These are phyloP conservation scores for Colletotrichum falcatum DNA, from an alignment of 2,329 filamentous ascomycete species.

Conservation along the genomic window DNA sequence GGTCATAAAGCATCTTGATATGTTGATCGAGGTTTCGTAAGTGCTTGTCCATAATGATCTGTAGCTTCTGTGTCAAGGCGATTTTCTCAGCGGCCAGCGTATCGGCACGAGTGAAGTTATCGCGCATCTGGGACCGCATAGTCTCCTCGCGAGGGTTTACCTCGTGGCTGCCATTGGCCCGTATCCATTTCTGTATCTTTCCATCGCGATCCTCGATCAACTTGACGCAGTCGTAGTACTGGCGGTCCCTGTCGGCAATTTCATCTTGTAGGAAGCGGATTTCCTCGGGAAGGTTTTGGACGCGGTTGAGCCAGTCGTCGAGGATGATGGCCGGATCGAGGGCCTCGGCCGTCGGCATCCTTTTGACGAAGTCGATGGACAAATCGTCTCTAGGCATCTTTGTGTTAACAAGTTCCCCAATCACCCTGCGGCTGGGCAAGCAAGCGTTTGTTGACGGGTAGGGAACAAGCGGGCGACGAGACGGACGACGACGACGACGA, in stretches of 20 bases:
- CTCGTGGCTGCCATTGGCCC: slow-evolving; percentile 78
- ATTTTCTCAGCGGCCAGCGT: slow-evolving; percentile 82
- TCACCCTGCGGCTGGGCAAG: slow-evolving; percentile 14
- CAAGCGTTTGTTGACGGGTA: slow-evolving; percentile 22
- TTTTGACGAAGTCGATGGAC: slow-evolving; percentile 76
- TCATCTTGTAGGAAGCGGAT: slow-evolving; percentile 87
- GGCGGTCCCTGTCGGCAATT: slow-evolving; percentile 81
- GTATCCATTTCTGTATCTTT: slow-evolving; percentile 85
- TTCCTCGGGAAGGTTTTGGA: slow-evolving; percentile 84
- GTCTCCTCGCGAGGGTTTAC: slow-evolving; percentile 81
- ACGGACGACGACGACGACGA: too few species aligned
- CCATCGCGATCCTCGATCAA: slow-evolving; percentile 78
- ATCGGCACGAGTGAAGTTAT: slow-evolving; percentile 77
- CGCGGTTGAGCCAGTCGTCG: slow-evolving; percentile 81
- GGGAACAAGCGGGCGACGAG: slow-evolving; percentile 10
- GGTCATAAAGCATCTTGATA: slow-evolving; percentile 71
- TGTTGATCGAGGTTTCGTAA: slow-evolving; percentile 71
- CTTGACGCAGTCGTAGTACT: slow-evolving; percentile 75
- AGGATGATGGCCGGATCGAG: slow-evolving; percentile 77
- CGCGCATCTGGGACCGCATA: slow-evolving; percentile 73
- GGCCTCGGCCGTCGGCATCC: slow-evolving; percentile 71
- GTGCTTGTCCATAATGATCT: slow-evolving; percentile 71
- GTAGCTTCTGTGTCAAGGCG: slow-evolving; percentile 73
- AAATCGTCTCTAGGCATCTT: slow-evolving; percentile 80
- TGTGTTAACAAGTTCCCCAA: slow-evolving; percentile 61